Conservation (phyloP, 768 basidiomycete genomes). For the Rubroboletus satanas region DNA sequence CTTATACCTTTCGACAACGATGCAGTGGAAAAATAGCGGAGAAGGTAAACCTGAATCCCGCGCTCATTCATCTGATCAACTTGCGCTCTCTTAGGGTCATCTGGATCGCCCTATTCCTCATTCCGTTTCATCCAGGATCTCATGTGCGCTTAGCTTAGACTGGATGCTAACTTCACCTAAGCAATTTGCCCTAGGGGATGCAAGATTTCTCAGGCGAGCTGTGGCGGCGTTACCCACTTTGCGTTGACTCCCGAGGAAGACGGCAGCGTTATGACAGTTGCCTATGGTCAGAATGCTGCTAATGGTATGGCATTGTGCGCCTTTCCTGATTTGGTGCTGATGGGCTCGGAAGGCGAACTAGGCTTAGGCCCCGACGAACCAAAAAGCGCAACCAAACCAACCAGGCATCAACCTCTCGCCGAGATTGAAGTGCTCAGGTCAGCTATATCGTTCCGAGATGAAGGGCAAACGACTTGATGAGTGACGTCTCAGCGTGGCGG, state of each 20-base stretch:
- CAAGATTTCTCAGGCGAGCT: conserved; percentile 62
- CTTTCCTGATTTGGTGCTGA: not conserved
- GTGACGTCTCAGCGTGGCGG: conserved; percentile 56
- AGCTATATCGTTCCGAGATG: conserved; percentile 40
- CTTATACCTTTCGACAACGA: conserved; percentile 14
- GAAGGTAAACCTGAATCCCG: conserved; percentile 52
- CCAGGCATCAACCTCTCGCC: conserved; percentile 60
- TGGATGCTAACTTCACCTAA: not conserved
- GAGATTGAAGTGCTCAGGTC: conserved; percentile 71
- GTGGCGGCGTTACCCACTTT: conserved; percentile 91
- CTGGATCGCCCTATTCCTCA: conserved; percentile 81
- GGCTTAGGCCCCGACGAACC: conserved; percentile 76
- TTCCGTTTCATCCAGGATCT: conserved; percentile 87
- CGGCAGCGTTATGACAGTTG: conserved; percentile 73
- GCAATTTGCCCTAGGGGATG: conserved; percentile 54
- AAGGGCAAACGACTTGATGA: not conserved
- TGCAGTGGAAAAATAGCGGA: conserved; percentile 90
- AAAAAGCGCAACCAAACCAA: conserved; percentile 85
- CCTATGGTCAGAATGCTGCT: conserved; percentile 83
- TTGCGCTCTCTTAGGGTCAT: conserved; percentile 64
- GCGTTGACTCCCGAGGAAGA: conserved; percentile 73
- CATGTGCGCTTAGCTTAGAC: conserved; percentile 45
- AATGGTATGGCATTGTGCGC: conserved; percentile 47
- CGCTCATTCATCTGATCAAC: not conserved
- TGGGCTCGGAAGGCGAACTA: conserved; percentile 57